phyloP scores from a whole-genome alignment of 805 yeast species.

The Naumovozyma castellii region DNA sequence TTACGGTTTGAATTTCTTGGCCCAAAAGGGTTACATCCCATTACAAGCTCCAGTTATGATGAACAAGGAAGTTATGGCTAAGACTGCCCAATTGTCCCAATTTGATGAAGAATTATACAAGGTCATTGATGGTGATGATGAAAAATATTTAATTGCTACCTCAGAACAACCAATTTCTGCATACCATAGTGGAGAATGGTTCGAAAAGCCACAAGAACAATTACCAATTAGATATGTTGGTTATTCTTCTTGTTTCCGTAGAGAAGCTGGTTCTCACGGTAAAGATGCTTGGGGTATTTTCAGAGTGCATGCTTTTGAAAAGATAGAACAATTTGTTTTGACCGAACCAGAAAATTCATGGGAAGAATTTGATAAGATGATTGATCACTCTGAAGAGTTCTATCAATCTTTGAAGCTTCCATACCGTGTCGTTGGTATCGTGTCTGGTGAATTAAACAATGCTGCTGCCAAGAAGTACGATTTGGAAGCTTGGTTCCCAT shows the following conservation, averaged over 20 bases:
- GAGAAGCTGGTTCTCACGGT: slow-evolving; percentile 99
- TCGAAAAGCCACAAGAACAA: slow-evolving; percentile 93
- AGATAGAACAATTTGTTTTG: slow-evolving; percentile 90
- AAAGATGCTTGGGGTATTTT: slow-evolving; percentile 99
- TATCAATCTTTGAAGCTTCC: slow-evolving; percentile 88
- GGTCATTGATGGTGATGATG: slow-evolving; percentile 94
- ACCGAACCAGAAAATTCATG: slow-evolving; percentile 98
- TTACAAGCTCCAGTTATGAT: slow-evolving; percentile 99
- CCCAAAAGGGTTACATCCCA: slow-evolving; percentile 71
- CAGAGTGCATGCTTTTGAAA: slow-evolving; percentile 97
- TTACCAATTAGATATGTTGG: slow-evolving; percentile 96
- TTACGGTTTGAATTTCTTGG: slow-evolving; percentile 82
- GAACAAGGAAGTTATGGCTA: slow-evolving; percentile 99
- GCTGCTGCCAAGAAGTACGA: slow-evolving; percentile 99
- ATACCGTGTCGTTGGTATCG: slow-evolving; percentile 95
- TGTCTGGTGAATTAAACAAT: slow-evolving; percentile 95
- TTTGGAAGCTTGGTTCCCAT: slow-evolving; percentile 99
- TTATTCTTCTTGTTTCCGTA: slow-evolving; percentile 95
- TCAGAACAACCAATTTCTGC: slow-evolving; percentile 99
- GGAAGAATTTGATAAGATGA: slow-evolving; percentile 96
- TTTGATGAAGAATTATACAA: slow-evolving; percentile 97
- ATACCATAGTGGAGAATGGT: slow-evolving; percentile 96
- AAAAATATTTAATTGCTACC: slow-evolving; percentile 94
- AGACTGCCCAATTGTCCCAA: slow-evolving; percentile 95
- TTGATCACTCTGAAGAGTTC: slow-evolving; percentile 80